A percentile compares a stretch with the other conserved stretches of the same genome.
Conservation (phyloP, 495 filamentous ascomycete species). For the Neurospora cerealis region DNA sequence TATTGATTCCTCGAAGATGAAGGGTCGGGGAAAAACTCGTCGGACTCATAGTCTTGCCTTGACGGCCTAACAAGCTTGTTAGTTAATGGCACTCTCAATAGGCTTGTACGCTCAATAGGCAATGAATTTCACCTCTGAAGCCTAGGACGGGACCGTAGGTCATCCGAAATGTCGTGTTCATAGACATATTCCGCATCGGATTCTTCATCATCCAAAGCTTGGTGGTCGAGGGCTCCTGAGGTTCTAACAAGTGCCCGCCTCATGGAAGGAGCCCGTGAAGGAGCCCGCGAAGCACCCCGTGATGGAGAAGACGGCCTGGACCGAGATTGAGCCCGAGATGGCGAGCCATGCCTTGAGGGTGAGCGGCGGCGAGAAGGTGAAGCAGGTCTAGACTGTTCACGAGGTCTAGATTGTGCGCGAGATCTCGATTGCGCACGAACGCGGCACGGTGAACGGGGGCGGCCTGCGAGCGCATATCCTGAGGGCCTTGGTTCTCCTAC, state of each 20-base stretch:
- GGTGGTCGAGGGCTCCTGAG: neutral
- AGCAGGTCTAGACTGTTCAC: constrained; percentile 2
- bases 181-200: constrained; percentile 18
- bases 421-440: neutral
- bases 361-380: constrained; percentile 5
- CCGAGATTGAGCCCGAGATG: constrained; percentile 15
- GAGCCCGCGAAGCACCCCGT: neutral
- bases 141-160: constrained; percentile 21
- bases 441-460: neutral
- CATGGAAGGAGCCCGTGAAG: neutral
- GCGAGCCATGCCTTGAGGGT: neutral
- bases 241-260: neutral
- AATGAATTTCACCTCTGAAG: constrained; percentile 25
- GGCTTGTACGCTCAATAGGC: neutral
- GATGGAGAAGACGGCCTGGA: neutral
- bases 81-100: constrained; percentile 2
- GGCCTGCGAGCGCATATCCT: constrained; percentile 12
- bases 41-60: constrained; percentile 31
- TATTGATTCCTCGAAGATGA: constrained; percentile 4
- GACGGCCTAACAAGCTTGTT: constrained; percentile 13
- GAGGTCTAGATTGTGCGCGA: neutral
- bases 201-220: constrained; percentile 4
- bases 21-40: constrained; percentile 16
- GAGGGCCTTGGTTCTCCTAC: neutral
- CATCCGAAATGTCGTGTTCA: constrained; percentile 19